Base-by-base conservation (phyloP, 2,329 filamentous ascomycete species). In the Monosporascus ibericus region DNA sequence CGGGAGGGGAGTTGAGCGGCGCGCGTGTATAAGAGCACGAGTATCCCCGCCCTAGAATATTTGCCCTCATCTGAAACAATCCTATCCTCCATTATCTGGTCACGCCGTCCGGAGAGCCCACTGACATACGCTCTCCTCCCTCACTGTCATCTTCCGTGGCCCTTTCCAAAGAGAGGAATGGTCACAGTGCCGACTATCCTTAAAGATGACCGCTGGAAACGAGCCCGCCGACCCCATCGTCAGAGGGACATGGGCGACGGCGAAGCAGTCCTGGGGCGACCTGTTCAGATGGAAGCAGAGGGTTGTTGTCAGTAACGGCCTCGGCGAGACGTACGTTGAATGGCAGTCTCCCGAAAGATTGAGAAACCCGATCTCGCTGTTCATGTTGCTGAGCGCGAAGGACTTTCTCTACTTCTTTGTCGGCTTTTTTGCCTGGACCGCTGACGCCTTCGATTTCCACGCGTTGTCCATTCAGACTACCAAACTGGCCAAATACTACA, bases 371-470 rank as follows among this genome's bases (percentile, higher is more conserved):
- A 72, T 92, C 70, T 81, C 76, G 38, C 75, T 92, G 30, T 74
- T 90, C 55, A 76, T 75, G 27, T 78, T 85, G 69, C 76, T 94
- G 17, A 79, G 76, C 3, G 72, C 74, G 24, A 80, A 76, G 55
- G 84, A 87, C 65, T 92, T 88, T 88, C 64, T 88, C 17, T 91
- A 88, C 73, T 85, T 92, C 71, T 58, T 87, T 40, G 85, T 90
- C 11, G 88, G 87, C 3, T 84, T 92, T 64, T 69, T 79, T 36
- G 85, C 87, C 17, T 92, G 89, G 89, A 87, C 82, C 1, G 88
- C 87, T 52, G 89, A 92, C 67, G 88, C 88, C 3, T 92, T 92
- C 66, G 88, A 91, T 69, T 92, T 92, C 66, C 87, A 91, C 69
- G 86, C 88, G 25, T 76, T 92, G 8, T 88, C 85, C 5, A 88